Percentiles rank a stretch among this genome's conserved stretches.
Evolutionary conservation across 2,329 filamentous ascomycete genomes (phyloP).

Genomic region (Cladosporium sp.): DNA sequence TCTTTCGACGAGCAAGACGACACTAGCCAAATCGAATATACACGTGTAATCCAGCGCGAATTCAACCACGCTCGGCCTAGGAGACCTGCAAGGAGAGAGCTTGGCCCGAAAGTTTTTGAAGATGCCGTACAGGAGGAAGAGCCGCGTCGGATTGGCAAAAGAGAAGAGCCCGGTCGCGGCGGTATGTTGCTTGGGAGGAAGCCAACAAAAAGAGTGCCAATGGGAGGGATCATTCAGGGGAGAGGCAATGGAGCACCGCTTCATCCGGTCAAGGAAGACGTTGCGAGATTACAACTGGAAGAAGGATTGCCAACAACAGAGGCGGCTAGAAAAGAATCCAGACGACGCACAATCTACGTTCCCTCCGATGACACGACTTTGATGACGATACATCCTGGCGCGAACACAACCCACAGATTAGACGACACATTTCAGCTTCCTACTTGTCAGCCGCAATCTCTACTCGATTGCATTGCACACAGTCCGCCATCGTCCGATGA

Average conservation of each 20-base stretch:
- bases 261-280: neutral
- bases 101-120: conserved; percentile 29
- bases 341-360: conserved; percentile 48
- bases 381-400: conserved; percentile 49
- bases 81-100: conserved; percentile 20
- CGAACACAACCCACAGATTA: conserved; percentile 27
- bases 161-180: conserved; percentile 14
- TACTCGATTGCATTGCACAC: conserved; percentile 8
- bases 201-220: conserved; percentile 13
- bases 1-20: conserved; percentile 16
- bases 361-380: conserved; percentile 50
- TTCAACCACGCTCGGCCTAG: conserved; percentile 25
- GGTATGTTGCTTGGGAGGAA: conserved; percentile 12
- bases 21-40: conserved; percentile 29
- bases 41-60: conserved; percentile 27
- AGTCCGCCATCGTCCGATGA: conserved; percentile 27
- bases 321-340: conserved; percentile 34
- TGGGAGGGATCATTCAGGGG: conserved; percentile 11
- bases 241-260: conserved; percentile 2
- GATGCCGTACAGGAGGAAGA: conserved; percentile 29
- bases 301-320: neutral
- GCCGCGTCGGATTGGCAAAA: conserved; percentile 12
- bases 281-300: neutral
- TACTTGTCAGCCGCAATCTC: conserved; percentile 3
- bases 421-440: conserved; percentile 30